Base-by-base conservation (phyloP, 192 early-diverging fungal genomes). In the Coemansia erecta region DNA sequence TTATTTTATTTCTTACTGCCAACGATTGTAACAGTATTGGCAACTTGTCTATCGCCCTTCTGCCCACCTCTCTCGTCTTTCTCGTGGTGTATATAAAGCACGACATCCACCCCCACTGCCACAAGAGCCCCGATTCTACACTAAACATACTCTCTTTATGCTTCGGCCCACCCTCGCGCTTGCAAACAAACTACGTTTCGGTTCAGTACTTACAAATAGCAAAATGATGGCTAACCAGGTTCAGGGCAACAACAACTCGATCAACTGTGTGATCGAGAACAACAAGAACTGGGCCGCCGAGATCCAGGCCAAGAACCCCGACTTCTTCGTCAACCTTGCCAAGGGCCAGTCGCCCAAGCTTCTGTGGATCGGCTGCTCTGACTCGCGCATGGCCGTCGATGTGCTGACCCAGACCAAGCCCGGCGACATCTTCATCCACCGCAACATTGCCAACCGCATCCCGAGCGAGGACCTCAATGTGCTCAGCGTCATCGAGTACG, bases 401-500 rank as follows among this genome's bases (percentile, higher is more conserved):
- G 80, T 86, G 31, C 66, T 97, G 45, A 80, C 85, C 11, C 80
- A 73, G 54, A 67, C 68, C 18, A 53, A 66, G 18, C 71, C 71
- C 11, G 95, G 95, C 15, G 92, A 97, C 58, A 80, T 98, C 33
- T 99, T 99, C 77, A 90, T 97, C 11, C 94, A 97, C 80, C 85
- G 97, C 64, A 99, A 98, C 82, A 96, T 99, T 56, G 97, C 94
- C 63, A 97, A 97, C 80, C 87, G 91, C 41, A 85, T 98, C 24
- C 78, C 77, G 6, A 84, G 87, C 70, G 83, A 87, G 23, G 97
- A 99, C 72, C 64, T 93, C 63, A 93, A 85, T 63, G 80, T 78
- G 35, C 81, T 92, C 8, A 90, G 89, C 7, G 95, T 96, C 37
- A 82, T 99, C 45, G 90, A 97, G 76, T 99, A 93, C 58, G 92